Percentiles rank a stretch among this genome's conserved stretches.
These are phyloP conservation scores for Citrus glauca DNA, from an alignment of 345 rosid genomes.

Conservation along the genomic window DNA sequence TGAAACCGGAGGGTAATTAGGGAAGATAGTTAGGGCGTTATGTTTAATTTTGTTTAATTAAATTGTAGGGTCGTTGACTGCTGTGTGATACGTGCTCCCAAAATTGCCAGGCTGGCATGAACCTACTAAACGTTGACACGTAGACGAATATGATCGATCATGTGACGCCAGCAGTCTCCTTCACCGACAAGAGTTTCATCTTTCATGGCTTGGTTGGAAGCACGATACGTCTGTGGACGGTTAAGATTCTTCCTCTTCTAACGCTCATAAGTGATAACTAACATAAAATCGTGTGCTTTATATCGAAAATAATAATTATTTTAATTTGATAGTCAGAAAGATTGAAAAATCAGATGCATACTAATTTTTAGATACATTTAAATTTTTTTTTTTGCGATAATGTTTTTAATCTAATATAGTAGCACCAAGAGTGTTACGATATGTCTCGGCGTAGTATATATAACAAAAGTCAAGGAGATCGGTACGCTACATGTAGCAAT, in stretches of 20 bases:
- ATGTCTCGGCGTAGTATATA: no score
- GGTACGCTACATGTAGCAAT: no score
- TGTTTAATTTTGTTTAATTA: neutral
- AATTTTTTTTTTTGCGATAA: no score
- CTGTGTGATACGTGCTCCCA: neutral
- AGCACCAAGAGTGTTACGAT: no score
- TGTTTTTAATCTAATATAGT: no score
- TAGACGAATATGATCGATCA: neutral
- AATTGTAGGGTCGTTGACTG: neutral
- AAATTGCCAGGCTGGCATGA: neutral
- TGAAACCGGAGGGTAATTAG: neutral
- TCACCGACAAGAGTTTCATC: conserved; percentile 2
- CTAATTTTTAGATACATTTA: no score
- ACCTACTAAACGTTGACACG: neutral
- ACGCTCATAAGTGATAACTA: neutral
- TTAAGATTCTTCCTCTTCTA: neutral
- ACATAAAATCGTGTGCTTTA: neutral
- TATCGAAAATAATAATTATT: no score
- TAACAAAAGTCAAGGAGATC: no score
- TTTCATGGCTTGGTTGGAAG: neutral
- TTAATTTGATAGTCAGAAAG: no score
- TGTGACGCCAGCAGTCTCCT: neutral
- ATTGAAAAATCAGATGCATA: no score
- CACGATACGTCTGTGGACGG: conserved; percentile 5
- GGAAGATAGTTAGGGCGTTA: neutral